These are phyloP conservation scores for Phytophthora fragariae DNA, from an alignment of 352 stramenopile species.

Conservation along the genomic window DNA sequence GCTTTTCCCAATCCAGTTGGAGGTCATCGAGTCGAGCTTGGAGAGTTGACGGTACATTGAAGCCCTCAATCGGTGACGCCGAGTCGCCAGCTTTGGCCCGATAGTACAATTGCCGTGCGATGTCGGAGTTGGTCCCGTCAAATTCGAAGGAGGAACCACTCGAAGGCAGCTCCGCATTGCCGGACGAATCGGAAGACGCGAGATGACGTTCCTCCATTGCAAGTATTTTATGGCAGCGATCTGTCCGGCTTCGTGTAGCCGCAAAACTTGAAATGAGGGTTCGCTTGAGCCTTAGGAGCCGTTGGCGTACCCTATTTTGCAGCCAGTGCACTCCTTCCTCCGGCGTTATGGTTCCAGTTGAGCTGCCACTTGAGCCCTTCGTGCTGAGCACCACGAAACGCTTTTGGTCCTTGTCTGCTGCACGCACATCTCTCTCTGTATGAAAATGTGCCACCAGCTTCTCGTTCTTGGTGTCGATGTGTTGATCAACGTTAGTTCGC, in stretches of 20 bases:
- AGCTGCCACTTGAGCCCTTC: not conserved
- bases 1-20: not conserved
- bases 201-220: not conserved
- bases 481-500: not conserved
- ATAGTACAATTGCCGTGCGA: slow-evolving; percentile 11
- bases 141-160: slow-evolving; percentile 16
- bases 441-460: not conserved
- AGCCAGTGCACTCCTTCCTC: not conserved
- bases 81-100: not conserved
- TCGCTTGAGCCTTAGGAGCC: not conserved
- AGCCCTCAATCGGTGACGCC: not conserved
- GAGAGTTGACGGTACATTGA: not conserved
- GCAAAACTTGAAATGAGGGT: not conserved
- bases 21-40: slow-evolving; percentile 1
- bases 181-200: not conserved
- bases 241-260: not conserved
- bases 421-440: not conserved
- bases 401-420: not conserved
- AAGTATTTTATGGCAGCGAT: not conserved
- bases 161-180: not conserved
- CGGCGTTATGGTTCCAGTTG: not conserved
- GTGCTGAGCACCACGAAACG: slow-evolving; percentile 1
- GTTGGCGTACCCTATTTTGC: not conserved
- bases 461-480: not conserved
- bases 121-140: slow-evolving; percentile 35